Conservation (phyloP, 2,329 filamentous ascomycete species). For the Cercospora zeae-maydis region DNA sequence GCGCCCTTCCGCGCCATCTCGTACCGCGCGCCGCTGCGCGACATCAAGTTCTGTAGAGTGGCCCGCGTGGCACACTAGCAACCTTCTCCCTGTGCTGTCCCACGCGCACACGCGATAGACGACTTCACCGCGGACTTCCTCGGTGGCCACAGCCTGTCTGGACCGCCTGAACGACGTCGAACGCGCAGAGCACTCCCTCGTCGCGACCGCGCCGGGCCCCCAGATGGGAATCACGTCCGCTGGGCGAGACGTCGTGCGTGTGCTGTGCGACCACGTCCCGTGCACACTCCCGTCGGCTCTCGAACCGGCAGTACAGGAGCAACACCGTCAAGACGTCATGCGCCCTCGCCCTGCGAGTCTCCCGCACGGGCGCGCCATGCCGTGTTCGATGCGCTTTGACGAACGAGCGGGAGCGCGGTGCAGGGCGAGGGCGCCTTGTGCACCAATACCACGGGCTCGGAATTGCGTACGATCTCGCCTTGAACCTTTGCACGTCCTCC, state of each 20-base stretch:
- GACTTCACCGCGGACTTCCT: constrained; percentile 11
- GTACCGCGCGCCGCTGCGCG: constrained; percentile 12
- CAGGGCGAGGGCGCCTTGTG: not conserved
- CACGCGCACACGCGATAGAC: not conserved
- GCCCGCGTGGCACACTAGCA: constrained; percentile 4
- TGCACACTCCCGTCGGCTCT: constrained; percentile 3
- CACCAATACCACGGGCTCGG: constrained; percentile 19
- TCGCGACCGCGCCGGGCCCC: not conserved
- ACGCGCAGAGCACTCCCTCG: not conserved
- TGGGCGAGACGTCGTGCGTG: not conserved
- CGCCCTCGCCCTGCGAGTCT: not conserved
- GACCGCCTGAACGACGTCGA: constrained; percentile 4
- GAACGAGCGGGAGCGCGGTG: constrained; percentile 1
- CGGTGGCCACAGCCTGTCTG: constrained; percentile 5
- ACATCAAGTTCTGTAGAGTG: constrained; percentile 3
- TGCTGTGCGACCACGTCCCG: constrained; percentile 3
- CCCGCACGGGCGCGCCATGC: not conserved
- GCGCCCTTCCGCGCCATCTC: constrained; percentile 7
- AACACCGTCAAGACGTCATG: not conserved
- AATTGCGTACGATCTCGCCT: constrained; percentile 15
- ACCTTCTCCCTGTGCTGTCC: not conserved
- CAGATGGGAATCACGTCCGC: not conserved
- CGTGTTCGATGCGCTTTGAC: constrained; percentile 2
- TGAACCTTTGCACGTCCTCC: constrained; percentile 15
- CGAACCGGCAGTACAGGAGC: constrained; percentile 7